phyloP scores from a whole-genome alignment of 2,329 filamentous ascomycete genomes.

The Gnomoniopsis smithogilvyi region DNA sequence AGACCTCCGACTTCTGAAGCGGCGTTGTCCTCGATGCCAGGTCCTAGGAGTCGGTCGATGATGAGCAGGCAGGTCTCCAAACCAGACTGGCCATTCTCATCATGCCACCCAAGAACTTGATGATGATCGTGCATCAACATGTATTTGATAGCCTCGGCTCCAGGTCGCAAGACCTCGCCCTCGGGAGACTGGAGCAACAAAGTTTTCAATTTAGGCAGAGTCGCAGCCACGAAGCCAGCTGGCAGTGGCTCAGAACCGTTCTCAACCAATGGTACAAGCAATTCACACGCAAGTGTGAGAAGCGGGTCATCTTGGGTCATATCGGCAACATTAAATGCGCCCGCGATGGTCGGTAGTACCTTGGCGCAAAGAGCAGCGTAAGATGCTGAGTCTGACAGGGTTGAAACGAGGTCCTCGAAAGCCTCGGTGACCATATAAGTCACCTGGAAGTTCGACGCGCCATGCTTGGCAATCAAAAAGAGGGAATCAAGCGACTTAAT shows the following conservation, averaged over 20 bases:
- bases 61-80: slow-evolving; percentile 88
- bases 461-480: slow-evolving; percentile 85
- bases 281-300: slow-evolving; percentile 73
- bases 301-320: slow-evolving; percentile 82
- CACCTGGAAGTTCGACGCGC: slow-evolving; percentile 86
- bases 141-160: slow-evolving; percentile 81
- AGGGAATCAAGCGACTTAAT: slow-evolving; percentile 76
- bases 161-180: slow-evolving; percentile 82
- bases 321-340: slow-evolving; percentile 83
- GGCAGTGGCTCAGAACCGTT: slow-evolving; percentile 84
- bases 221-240: slow-evolving; percentile 76
- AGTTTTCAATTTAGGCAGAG: slow-evolving; percentile 82
- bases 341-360: slow-evolving; percentile 81
- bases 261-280: slow-evolving; percentile 77
- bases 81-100: slow-evolving; percentile 75
- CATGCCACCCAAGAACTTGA: slow-evolving; percentile 84
- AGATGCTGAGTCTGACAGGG: slow-evolving; percentile 62
- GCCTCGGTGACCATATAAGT: slow-evolving; percentile 84
- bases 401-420: slow-evolving; percentile 81
- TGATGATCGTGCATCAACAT: slow-evolving; percentile 87
- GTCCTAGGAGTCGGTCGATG: slow-evolving; percentile 84
- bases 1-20: slow-evolving; percentile 95
- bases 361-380: slow-evolving; percentile 81
- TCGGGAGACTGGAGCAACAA: slow-evolving; percentile 82
- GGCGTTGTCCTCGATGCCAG: slow-evolving; percentile 83